Evolutionary conservation across 116 monocot species (phyloP).

Genomic region (Posidonia oceanica): DNA sequence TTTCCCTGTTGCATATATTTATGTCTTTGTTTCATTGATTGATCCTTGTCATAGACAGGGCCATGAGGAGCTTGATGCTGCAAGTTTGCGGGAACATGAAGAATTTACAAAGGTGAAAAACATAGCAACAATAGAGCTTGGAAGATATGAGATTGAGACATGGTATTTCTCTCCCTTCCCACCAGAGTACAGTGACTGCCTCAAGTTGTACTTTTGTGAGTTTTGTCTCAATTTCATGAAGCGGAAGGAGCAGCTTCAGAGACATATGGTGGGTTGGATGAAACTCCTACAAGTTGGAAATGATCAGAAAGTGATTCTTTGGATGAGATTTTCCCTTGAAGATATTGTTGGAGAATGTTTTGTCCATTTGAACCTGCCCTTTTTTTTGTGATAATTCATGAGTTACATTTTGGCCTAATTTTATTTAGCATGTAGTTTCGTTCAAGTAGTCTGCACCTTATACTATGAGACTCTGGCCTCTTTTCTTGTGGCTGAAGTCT

Average conservation of each 20-base stretch:
- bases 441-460: too few species aligned
- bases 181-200: conserved; percentile 81
- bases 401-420: neutral
- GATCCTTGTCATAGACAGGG: conserved; percentile 24
- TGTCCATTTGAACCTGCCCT: too few species aligned
- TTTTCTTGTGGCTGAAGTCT: too few species aligned
- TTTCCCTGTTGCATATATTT: neutral
- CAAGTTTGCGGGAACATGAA: conserved; percentile 91
- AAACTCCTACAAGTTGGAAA: conserved; percentile 1
- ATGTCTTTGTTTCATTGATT: neutral
- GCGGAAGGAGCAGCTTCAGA: conserved; percentile 90
- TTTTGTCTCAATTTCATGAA: conserved; percentile 99
- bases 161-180: conserved; percentile 99
- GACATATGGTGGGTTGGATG: conserved; percentile 81
- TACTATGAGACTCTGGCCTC: too few species aligned
- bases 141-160: conserved; percentile 96
- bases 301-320: neutral
- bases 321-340: neutral
- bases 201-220: conserved; percentile 87
- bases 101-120: conserved; percentile 99
- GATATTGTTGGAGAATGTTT: neutral
- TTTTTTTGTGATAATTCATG: too few species aligned
- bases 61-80: conserved; percentile 94
- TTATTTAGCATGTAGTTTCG: neutral
- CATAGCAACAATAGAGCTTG: conserved; percentile 95